These are phyloP conservation scores for Apiospora rasikravindrae DNA, from an alignment of 2,329 filamentous ascomycete species.

Conservation along the genomic window DNA sequence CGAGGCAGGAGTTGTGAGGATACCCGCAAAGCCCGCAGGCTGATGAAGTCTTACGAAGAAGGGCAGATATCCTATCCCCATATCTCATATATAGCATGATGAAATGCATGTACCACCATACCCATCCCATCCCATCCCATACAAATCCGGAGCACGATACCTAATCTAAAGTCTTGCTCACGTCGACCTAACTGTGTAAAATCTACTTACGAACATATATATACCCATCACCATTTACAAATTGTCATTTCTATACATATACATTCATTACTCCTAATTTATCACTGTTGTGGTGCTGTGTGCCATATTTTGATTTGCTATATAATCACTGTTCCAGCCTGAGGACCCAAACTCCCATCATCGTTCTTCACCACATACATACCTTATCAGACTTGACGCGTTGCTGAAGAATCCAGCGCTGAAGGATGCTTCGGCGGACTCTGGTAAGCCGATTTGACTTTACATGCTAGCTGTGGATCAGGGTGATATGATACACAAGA, in stretches of 20 bases:
- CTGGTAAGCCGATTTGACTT: not conserved
- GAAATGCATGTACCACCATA: slow-evolving; percentile 5
- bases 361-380: not conserved
- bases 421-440: not conserved
- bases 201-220: not conserved
- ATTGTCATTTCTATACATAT: not conserved
- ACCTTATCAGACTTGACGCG: not conserved
- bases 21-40: slow-evolving; percentile 8
- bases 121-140: not conserved
- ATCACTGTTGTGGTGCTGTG: not conserved
- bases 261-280: not conserved
- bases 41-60: slow-evolving; percentile 7
- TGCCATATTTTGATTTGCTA: not conserved
- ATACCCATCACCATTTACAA: not conserved
- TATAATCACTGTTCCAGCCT: not conserved
- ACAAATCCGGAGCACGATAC: not conserved
- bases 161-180: not conserved
- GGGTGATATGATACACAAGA: not conserved
- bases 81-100: slow-evolving; percentile 5
- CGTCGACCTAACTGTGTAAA: slow-evolving; percentile 3
- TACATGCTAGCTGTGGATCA: not conserved
- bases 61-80: slow-evolving; percentile 8
- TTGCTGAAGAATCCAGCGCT: not conserved
- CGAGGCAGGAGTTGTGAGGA: slow-evolving; percentile 1
- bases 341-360: not conserved